phyloP scores from a whole-genome alignment of 139 green algal genomes.

The Nannochloris sp. region DNA sequence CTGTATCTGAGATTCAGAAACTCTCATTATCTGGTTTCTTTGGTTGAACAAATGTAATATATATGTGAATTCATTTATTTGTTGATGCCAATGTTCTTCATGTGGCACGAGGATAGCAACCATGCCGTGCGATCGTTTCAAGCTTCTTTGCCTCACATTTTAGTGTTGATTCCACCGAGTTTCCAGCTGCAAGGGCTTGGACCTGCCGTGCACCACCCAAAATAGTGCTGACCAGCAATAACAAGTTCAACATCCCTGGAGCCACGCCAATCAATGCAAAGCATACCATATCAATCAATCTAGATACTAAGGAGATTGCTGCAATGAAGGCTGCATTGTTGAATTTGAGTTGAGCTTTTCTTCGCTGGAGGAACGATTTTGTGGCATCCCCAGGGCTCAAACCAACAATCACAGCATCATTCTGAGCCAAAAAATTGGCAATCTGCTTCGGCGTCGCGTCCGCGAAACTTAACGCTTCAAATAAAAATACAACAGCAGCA shows the following conservation, averaged over 20 bases:
- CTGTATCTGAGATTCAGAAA: no score
- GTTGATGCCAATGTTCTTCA: no score
- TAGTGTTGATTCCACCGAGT: background rate
- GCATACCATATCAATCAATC: constrained; percentile 9
- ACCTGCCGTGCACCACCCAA: background rate
- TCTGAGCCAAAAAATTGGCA: constrained; percentile 15
- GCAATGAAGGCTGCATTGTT: constrained; percentile 18
- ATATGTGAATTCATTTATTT: no score
- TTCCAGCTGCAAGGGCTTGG: background rate
- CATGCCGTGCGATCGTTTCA: background rate
- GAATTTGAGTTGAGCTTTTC: constrained; percentile 13
- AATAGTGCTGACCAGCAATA: constrained; percentile 17
- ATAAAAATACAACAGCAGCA: constrained; percentile 18
- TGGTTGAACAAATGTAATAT: no score
- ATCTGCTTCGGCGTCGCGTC: constrained; percentile 23
- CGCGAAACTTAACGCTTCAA: constrained; percentile 12
- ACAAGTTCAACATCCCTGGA: constrained; percentile 16
- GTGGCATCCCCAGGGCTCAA: constrained; percentile 17
- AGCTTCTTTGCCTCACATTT: background rate
- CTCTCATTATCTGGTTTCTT: no score
- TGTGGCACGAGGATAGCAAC: background rate
- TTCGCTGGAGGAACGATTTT: background rate
- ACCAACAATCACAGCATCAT: constrained; percentile 10
- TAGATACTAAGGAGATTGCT: constrained; percentile 12
- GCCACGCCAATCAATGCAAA: constrained; percentile 9